Evolutionary conservation across 192 early-diverging fungal genomes (phyloP).

Genomic region (Podila epigama): DNA sequence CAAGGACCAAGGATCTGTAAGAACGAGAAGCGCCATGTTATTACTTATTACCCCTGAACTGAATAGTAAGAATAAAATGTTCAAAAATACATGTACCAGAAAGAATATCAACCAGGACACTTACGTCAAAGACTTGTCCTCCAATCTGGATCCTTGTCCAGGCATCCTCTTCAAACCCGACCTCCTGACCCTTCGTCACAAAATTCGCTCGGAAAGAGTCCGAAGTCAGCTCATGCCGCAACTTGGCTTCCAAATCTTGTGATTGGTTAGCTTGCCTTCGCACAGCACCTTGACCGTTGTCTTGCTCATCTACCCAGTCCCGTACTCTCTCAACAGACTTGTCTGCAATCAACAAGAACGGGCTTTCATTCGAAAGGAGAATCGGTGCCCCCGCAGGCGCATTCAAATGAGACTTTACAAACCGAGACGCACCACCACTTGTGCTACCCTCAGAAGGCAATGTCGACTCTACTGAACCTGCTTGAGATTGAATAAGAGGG

Average conservation of each 20-base stretch:
- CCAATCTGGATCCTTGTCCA: slow-evolving; percentile 61
- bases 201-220: slow-evolving; percentile 78
- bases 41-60: slow-evolving; percentile 4
- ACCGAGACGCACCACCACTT: slow-evolving; percentile 4
- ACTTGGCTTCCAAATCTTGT: slow-evolving; percentile 10
- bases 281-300: slow-evolving; percentile 29
- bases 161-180: slow-evolving; percentile 72
- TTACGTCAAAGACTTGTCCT: slow-evolving; percentile 59
- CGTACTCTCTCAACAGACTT: slow-evolving; percentile 64
- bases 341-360: slow-evolving; percentile 70
- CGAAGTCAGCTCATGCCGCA: slow-evolving; percentile 31
- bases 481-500: background rate
- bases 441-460: background rate
- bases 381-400: slow-evolving; percentile 40
- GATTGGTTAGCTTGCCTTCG: slow-evolving; percentile 27
- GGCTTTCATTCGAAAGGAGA: slow-evolving; percentile 77
- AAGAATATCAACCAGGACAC: background rate
- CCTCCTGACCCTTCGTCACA: slow-evolving; percentile 55
- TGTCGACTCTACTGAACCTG: background rate
- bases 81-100: background rate
- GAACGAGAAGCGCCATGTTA: background rate
- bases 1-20: slow-evolving; percentile 65
- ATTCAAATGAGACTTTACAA: slow-evolving; percentile 50
- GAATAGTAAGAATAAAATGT: background rate
- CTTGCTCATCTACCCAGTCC: slow-evolving; percentile 55